Evolutionary conservation across 805 yeast species (phyloP).

Genomic region (Candida glaebosa): DNA sequence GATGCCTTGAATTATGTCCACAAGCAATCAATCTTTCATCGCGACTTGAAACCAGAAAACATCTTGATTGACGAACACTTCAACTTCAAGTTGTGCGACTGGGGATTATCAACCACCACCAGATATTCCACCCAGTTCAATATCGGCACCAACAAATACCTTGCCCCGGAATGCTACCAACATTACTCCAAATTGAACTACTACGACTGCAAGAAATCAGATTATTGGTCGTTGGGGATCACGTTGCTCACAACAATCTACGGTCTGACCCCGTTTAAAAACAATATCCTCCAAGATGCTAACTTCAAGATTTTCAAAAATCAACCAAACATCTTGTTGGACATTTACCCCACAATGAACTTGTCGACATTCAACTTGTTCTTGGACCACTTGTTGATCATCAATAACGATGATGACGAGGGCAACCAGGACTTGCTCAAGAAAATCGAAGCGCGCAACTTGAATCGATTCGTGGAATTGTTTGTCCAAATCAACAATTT

Average conservation of each 20-base stretch:
- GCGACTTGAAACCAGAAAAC: constrained; percentile 76
- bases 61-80: constrained; percentile 51
- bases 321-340: constrained; percentile 41
- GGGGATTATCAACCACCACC: constrained; percentile 62
- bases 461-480: constrained; percentile 30
- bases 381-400: constrained; percentile 35
- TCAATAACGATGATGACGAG: constrained; percentile 32
- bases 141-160: constrained; percentile 58
- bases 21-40: constrained; percentile 56
- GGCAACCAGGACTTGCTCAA: constrained; percentile 12
- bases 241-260: constrained; percentile 48
- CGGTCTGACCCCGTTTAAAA: constrained; percentile 51
- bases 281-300: constrained; percentile 28
- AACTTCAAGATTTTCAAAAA: constrained; percentile 43
- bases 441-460: constrained; percentile 29
- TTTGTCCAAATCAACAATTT: constrained; percentile 20
- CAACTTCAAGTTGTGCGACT: constrained; percentile 62
- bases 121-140: constrained; percentile 28
- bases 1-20: constrained; percentile 56
- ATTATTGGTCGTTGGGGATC: constrained; percentile 54
- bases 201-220: constrained; percentile 47
- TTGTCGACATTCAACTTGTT: constrained; percentile 39
- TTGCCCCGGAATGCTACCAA: constrained; percentile 49
- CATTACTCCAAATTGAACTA: constrained; percentile 18
- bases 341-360: constrained; percentile 47